Base-by-base conservation (phyloP, 1,139 yeast genomes). In the Blastobotrys ciferrii region DNA sequence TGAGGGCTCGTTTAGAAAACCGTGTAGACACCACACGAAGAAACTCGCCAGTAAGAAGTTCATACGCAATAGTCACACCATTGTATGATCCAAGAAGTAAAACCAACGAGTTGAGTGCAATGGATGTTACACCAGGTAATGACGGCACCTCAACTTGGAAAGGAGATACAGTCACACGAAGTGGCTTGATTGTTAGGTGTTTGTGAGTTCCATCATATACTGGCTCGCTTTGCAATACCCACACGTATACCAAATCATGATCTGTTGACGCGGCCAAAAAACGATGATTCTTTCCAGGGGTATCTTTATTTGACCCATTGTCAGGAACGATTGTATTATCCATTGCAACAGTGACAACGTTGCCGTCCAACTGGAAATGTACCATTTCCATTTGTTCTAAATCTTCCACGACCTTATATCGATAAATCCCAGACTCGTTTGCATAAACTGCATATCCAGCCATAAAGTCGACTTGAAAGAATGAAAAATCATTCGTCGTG, bases 51-150 rank as follows among this genome's bases (percentile, higher is more conserved):
- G 81, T 80, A 46, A 80, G 71, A 0, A 80, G 73, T 60, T 87
- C 87, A 63, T 80, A 80, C 19, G 85, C 68, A 45, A 81, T 78
- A 3, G 82, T 75, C 53, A 72, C 73, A 15, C 92, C 92, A 55
- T 81, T 76, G 56, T 75, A 76, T 1, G 87, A 85, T 0, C 86
- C 85, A 1, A 82, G 70, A 0, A 81, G 71, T 4, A 84, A 67
- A 2, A 84, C 75, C 17, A 64, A 54, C 0, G 74, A 61, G 48
- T 71, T 73, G 32, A 54, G 69, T 45, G 65, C 78, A 57, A 68
- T 72, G 58, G 61, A 76, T 45, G 50, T 73, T 66, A 62, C 73
- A 50, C 53, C 72, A 53, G 50, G 74, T 55, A 44, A 63, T 47
- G 17, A 12, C 1, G 55, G 53, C 9, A 49, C 42, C 13, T 43